These are phyloP conservation scores for Phialophora chinensis DNA, from an alignment of 2,329 filamentous ascomycete species.

Conservation along the genomic window DNA sequence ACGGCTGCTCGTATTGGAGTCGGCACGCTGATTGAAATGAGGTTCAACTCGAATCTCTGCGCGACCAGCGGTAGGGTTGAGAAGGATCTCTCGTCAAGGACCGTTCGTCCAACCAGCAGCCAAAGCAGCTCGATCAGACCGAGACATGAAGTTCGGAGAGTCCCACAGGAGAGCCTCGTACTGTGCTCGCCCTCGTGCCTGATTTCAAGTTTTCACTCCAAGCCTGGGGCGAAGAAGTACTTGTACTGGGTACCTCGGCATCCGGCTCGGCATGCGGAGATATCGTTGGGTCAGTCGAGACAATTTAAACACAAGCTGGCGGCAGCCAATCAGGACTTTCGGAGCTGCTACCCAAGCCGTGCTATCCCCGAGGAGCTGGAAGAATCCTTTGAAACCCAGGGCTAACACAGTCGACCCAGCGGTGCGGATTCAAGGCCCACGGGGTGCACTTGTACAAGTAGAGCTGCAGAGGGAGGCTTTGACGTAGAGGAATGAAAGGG, in stretches of 20 bases:
- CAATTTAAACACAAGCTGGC: constrained; percentile 3
- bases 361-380: constrained; percentile 5
- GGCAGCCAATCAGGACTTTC: background rate
- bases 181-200: background rate
- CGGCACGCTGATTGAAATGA: background rate
- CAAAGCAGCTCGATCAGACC: background rate
- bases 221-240: background rate
- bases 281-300: constrained; percentile 7
- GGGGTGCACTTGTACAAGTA: background rate
- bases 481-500: background rate
- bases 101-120: background rate
- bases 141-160: constrained; percentile 3
- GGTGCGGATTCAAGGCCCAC: background rate
- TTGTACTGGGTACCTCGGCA: background rate
- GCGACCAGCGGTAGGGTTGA: constrained; percentile 3
- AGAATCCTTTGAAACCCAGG: background rate
- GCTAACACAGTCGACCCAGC: background rate
- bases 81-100: constrained; percentile 3
- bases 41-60: background rate
- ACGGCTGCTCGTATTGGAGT: background rate
- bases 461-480: background rate
- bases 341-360: background rate
- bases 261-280: background rate
- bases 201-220: background rate
- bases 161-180: background rate